Evolutionary conservation across 1,284 basidiomycete genomes (phyloP).

Genomic region (Porogramme epimiltina): DNA sequence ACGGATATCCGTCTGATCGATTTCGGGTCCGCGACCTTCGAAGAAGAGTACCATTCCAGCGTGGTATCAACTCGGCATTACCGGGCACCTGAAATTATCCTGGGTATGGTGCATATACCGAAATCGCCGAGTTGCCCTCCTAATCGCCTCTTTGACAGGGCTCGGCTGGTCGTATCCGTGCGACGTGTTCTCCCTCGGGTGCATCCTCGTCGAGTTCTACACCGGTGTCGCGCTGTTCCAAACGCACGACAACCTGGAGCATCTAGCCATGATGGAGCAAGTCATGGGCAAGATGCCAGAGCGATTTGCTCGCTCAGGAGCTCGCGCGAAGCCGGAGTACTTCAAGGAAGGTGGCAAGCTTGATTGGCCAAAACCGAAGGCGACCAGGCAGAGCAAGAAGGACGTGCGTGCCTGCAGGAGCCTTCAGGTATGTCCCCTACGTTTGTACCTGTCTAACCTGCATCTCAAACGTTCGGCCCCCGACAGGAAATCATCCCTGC

Average conservation of each 20-base stretch:
- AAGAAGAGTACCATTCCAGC: slow-evolving; percentile 97
- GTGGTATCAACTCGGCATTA: slow-evolving; percentile 99
- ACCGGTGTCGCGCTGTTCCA: slow-evolving; percentile 98
- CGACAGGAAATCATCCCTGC: slow-evolving; percentile 82
- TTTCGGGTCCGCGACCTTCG: slow-evolving; percentile 98
- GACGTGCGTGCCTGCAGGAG: slow-evolving; percentile 89
- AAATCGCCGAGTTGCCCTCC: background rate
- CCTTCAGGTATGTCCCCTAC: slow-evolving; percentile 58
- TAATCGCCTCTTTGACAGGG: slow-evolving; percentile 48
- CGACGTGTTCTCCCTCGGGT: slow-evolving; percentile 98
- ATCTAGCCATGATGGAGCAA: slow-evolving; percentile 99
- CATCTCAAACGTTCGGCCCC: background rate
- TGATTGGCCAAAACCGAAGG: slow-evolving; percentile 90
- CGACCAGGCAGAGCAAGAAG: slow-evolving; percentile 88
- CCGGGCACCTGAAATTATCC: slow-evolving; percentile 97
- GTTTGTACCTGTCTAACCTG: too few species aligned
- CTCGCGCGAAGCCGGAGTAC: slow-evolving; percentile 85
- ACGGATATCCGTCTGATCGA: slow-evolving; percentile 98
- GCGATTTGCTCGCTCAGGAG: slow-evolving; percentile 73
- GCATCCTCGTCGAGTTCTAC: slow-evolving; percentile 98
- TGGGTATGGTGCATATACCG: slow-evolving; percentile 59
- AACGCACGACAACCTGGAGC: slow-evolving; percentile 98
- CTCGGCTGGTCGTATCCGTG: slow-evolving; percentile 99
- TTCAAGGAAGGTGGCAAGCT: slow-evolving; percentile 86
- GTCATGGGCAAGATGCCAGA: slow-evolving; percentile 98